phyloP scores from a whole-genome alignment of 2,329 filamentous ascomycete species.

The Neurospora crassa region DNA sequence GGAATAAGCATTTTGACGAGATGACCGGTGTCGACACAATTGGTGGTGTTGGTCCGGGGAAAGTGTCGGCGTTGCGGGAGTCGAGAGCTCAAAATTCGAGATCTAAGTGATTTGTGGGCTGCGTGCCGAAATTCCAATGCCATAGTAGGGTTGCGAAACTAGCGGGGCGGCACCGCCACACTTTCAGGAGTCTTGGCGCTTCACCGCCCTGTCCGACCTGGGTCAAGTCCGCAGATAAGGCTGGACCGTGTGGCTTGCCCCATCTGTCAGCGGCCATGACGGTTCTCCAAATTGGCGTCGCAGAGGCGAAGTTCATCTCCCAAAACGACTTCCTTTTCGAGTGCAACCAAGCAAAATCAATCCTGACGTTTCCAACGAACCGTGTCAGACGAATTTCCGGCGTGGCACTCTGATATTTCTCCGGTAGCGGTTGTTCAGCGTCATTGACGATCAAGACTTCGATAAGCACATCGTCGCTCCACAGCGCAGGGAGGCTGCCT shows the following conservation, averaged over 20 bases:
- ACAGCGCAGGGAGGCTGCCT: background rate
- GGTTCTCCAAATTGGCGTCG: background rate
- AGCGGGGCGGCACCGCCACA: slow-evolving; percentile 20
- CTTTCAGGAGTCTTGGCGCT: slow-evolving; percentile 9
- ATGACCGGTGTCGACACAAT: slow-evolving; percentile 22
- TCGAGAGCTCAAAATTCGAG: slow-evolving; percentile 21
- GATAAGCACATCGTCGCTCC: background rate
- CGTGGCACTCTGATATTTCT: background rate
- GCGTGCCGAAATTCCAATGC: slow-evolving; percentile 18
- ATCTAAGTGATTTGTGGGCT: slow-evolving; percentile 20
- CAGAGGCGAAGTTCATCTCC: background rate
- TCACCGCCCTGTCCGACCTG: background rate
- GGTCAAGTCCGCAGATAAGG: background rate
- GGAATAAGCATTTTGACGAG: slow-evolving; percentile 87
- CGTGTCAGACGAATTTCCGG: background rate
- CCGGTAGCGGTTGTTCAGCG: background rate
- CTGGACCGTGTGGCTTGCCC: background rate
- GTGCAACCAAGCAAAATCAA: background rate
- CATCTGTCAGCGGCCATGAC: background rate
- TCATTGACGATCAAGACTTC: background rate
- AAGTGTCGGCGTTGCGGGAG: slow-evolving; percentile 28
- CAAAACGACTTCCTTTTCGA: background rate
- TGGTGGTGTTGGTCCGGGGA: slow-evolving; percentile 41
- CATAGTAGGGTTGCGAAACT: slow-evolving; percentile 18
- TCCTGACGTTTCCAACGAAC: background rate